Base-by-base conservation (phyloP, 202 grass and related monocot genomes). In the Elaeis oleifera region DNA sequence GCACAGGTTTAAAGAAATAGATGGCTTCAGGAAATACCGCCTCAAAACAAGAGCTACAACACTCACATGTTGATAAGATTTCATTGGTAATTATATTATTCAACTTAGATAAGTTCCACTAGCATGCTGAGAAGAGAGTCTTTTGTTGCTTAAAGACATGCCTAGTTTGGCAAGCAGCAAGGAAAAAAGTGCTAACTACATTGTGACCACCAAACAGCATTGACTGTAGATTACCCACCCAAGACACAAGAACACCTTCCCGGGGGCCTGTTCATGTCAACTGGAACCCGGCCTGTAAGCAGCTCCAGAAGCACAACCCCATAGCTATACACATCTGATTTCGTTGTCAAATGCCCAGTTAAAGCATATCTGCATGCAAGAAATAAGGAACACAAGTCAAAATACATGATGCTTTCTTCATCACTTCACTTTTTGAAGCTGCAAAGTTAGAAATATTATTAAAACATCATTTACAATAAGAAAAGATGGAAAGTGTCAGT, bases 241-340 rank as follows among this genome's bases (percentile, higher is more conserved):
- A 68, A 68, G 65, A 68, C 18, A 68, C 65, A 56, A 68, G 65
- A 56, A 68, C 52, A 56, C 65, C 49, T 39, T 68, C 65, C 14
- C 65, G 51, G 65, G 22, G 65, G 65, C 29, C 52, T 56, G 17
- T 48, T 68, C 65, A 56, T 68, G 36, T 68, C 65, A 11, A 68
- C 65, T 4, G 65, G 65, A 36, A 68, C 28, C 39, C 65, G 31
- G 9, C 65, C 65, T 16, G 65, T 68, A 56, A 68, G 65, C 25
- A 68, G 18, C 65, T 68, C 65, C 52, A 68, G 20, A 18, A 68
- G 28, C 15, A 68, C 65, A 1, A 68, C 65, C 1, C 65, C 65
- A 14, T 56, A 68, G 51, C 65, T 56, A 18, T 68, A 68, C 32
- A 68, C 65, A 56, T 68, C 65, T 68, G 65, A 68, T 36, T 68